Evolutionary conservation across 2,329 filamentous ascomycete genomes (phyloP).

Genomic region (Aspergillus pseudotamarii): DNA sequence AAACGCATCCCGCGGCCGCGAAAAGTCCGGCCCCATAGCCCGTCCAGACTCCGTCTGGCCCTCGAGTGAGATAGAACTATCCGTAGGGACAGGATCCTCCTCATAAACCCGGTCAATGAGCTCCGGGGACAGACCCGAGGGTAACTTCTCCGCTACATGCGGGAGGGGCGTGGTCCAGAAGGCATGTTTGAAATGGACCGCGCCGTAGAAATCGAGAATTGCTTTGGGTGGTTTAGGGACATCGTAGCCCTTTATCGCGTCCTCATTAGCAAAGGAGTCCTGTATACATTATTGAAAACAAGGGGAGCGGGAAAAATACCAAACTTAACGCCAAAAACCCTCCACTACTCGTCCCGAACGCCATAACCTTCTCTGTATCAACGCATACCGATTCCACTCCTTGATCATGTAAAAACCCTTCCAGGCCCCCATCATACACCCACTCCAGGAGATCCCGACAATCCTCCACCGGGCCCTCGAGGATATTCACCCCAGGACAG

Average conservation of each 20-base stretch:
- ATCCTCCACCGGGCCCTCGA: conserved; percentile 52
- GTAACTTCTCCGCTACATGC: conserved; percentile 32
- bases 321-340: conserved; percentile 50
- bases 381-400: conserved; percentile 16
- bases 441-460: conserved; percentile 48
- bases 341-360: conserved; percentile 54
- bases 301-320: too few species aligned
- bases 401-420: conserved; percentile 31
- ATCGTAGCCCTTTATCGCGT: conserved; percentile 37
- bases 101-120: conserved; percentile 43
- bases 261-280: too few species aligned
- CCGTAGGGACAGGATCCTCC: conserved; percentile 40
- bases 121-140: conserved; percentile 21
- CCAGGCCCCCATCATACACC: conserved; percentile 37
- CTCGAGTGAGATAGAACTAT: conserved; percentile 46
- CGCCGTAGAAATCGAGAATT: conserved; percentile 49
- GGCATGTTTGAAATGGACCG: conserved; percentile 41
- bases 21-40: conserved; percentile 36
- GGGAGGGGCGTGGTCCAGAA: conserved; percentile 42
- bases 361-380: conserved; percentile 42
- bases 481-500: conserved; percentile 52
- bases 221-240: conserved; percentile 39
- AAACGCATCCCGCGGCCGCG: conserved; percentile 42
- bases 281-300: too few species aligned
- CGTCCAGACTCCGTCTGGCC: conserved; percentile 34